Conservation (phyloP, 768 basidiomycete genomes). For the Pleurotus djamor region DNA sequence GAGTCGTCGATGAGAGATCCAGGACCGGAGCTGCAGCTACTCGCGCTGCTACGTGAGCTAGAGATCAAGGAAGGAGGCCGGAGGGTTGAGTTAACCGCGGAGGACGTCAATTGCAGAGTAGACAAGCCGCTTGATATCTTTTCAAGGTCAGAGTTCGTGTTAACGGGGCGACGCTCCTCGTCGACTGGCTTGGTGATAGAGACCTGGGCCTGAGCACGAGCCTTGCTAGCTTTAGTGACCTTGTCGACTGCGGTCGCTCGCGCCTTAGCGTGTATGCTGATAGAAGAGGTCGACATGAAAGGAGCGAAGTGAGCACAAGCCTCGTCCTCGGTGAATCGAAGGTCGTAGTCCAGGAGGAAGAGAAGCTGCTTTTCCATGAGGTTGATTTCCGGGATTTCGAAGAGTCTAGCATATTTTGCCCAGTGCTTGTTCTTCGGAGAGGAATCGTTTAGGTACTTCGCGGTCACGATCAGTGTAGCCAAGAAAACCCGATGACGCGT, state of each 20-base stretch:
- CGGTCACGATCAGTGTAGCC: conserved; percentile 91
- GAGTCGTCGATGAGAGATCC: conserved; percentile 64
- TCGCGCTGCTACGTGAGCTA: conserved; percentile 20
- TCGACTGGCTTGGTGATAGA: conserved; percentile 39
- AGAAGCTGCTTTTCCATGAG: conserved; percentile 98
- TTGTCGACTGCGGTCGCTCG: conserved; percentile 52
- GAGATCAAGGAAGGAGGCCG: conserved; percentile 33
- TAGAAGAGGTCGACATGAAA: conserved; percentile 49
- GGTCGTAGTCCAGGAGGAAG: conserved; percentile 87
- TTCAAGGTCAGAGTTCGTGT: background rate
- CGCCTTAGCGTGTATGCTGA: conserved; percentile 27
- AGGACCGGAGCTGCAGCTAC: conserved; percentile 50
- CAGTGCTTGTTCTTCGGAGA: conserved; percentile 95
- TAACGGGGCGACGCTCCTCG: conserved; percentile 21
- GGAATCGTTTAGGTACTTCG: conserved; percentile 98
- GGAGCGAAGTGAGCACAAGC: conserved; percentile 70
- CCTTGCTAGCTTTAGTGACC: conserved; percentile 52
- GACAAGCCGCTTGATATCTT: conserved; percentile 12
- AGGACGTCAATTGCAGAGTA: conserved; percentile 20
- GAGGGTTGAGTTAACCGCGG: conserved; percentile 35
- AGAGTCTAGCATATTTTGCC: conserved; percentile 74
- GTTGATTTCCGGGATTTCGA: conserved; percentile 81
- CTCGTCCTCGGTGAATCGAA: conserved; percentile 86
- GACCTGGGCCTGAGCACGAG: conserved; percentile 43
- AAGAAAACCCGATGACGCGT: conserved; percentile 96